Evolutionary conservation across 352 stramenopile genomes (phyloP).

Genomic region (Phytopythium montanum): DNA sequence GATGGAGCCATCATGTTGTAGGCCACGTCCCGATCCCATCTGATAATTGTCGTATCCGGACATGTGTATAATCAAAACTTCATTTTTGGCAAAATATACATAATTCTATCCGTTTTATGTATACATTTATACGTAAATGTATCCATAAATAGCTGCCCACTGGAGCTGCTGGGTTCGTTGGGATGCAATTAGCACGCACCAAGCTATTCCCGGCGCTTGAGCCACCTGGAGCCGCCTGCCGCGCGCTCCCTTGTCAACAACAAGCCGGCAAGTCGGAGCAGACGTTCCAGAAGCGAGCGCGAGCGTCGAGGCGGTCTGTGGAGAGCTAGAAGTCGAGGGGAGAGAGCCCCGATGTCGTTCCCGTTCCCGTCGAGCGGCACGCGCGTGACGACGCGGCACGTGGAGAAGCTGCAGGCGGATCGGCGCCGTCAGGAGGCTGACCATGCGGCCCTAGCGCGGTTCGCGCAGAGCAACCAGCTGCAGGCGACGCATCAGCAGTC

Average conservation of each 20-base stretch:
- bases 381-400: slow-evolving; percentile 58
- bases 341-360: slow-evolving; percentile 38
- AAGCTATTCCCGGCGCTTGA: not conserved
- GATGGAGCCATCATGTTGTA: slow-evolving; percentile 7
- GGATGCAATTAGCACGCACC: not conserved
- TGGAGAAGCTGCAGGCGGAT: slow-evolving; percentile 61
- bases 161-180: not conserved
- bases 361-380: slow-evolving; percentile 39
- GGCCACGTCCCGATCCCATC: not conserved
- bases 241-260: not conserved
- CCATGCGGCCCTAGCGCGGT: slow-evolving; percentile 45
- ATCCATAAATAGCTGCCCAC: slow-evolving; percentile 1
- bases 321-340: not conserved
- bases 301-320: not conserved
- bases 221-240: not conserved
- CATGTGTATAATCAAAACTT: not conserved
- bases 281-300: not conserved
- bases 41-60: not conserved
- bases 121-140: not conserved
- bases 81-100: not conserved
- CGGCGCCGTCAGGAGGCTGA: slow-evolving; percentile 60
- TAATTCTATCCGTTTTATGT: not conserved
- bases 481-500: slow-evolving; percentile 61
- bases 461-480: slow-evolving; percentile 52
- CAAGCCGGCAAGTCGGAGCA: not conserved